Evolutionary conservation across 352 stramenopile genomes (phyloP), one percentile per base, ranked within the genome.

Genomic region (Aphanomyces astaci): DNA sequence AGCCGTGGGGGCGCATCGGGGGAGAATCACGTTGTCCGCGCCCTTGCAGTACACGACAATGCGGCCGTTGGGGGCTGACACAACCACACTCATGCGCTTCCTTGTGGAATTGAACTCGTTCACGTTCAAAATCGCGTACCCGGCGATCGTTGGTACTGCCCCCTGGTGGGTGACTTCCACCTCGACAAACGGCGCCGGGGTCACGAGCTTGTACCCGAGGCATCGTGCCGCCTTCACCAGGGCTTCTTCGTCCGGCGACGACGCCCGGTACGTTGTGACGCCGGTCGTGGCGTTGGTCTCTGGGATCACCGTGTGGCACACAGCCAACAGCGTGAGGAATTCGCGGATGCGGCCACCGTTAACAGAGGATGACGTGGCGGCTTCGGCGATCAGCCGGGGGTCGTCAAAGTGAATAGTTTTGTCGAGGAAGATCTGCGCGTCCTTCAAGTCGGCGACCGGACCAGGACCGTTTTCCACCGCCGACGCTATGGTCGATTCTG

Each of bases 51-150:
- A 89, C 3, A 92, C 52, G 1, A 87, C 72, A 32, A 84, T 84
- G 5, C 72, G 70, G 7, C 76, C 52, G 4, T 83, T 76, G 3
- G 75, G 70, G 1, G 72, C 79, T 13, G 79, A 76, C 36, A 98
- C 89, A 27, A 98, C 80, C 2, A 90, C 87, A 5, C 86, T 96
- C 93, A 98, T 98, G 2, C 94, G 82, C 75, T 98, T 98, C 24
- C 94, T 77, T 4, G 86, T 95, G 45, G 85, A 96, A 60, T 88
- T 90, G 72, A 94, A 94, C 57, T 94, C 84, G 70, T 88, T 88
- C 46, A 94, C 84, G 36, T 91, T 88, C 63, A 94, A 68, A 17
- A 94, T 77, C 28, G 73, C 81, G 70, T 88, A 92, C 55, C 71
- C 75, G 2, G 77, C 71, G 3, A 76, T 59, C 7, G 24, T 33